These are phyloP conservation scores for Lentinula aciculospora DNA, from an alignment of 768 basidiomycete genomes.

Conservation along the genomic window DNA sequence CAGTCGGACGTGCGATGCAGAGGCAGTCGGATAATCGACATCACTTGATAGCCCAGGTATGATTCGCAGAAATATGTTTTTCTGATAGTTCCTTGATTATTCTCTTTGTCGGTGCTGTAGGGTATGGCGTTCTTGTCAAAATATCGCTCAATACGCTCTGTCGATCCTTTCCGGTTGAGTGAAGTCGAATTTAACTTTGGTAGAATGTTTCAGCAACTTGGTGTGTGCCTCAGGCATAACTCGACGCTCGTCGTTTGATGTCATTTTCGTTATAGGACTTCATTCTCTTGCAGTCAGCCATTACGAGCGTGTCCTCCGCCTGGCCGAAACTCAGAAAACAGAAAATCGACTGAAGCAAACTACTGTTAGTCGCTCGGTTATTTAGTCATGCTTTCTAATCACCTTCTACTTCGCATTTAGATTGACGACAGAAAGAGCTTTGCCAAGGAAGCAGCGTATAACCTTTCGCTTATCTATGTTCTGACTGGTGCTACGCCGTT, in stretches of 20 bases:
- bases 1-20: conserved; percentile 87
- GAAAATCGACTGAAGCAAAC: background rate
- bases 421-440: conserved; percentile 41
- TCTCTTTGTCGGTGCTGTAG: conserved; percentile 26
- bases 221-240: conserved; percentile 31
- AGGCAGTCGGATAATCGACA: conserved; percentile 93
- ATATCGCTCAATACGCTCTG: conserved; percentile 64
- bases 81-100: background rate
- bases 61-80: conserved; percentile 13
- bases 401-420: conserved; percentile 1
- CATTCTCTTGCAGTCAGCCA: conserved; percentile 78
- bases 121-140: conserved; percentile 79
- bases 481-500: conserved; percentile 69
- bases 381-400: conserved; percentile 19
- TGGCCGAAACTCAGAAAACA: conserved; percentile 37
- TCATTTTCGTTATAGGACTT: conserved; percentile 47
- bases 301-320: conserved; percentile 70
- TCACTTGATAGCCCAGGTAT: conserved; percentile 72
- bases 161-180: conserved; percentile 35
- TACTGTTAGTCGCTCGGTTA: conserved; percentile 11
- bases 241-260: background rate
- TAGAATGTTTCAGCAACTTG: conserved; percentile 88
- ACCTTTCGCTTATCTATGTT: conserved; percentile 78
- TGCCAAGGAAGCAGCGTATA: conserved; percentile 80
- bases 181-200: conserved; percentile 96